Conservation (phyloP, 1,284 basidiomycete species). For the Earliella scabrosa region DNA sequence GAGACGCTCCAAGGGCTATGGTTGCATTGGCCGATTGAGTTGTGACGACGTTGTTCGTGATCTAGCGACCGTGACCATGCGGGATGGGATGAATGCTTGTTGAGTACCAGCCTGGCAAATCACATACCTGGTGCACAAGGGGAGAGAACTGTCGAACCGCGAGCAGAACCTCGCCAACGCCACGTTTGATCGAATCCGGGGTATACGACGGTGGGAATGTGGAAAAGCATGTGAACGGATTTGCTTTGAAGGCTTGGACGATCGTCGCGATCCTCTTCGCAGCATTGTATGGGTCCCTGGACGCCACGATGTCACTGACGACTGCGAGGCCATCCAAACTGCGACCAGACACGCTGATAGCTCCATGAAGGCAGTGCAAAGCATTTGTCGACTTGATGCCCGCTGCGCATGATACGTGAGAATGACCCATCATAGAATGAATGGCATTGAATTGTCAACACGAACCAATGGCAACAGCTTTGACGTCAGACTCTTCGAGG, state of each 20-base stretch:
- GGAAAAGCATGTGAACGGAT: constrained; percentile 26
- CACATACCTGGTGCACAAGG: constrained; percentile 78
- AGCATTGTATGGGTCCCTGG: constrained; percentile 61
- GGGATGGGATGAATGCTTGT: background rate
- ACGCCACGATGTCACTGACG: constrained; percentile 87
- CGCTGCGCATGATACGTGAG: constrained; percentile 47
- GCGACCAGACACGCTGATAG: constrained; percentile 60
- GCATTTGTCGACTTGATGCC: constrained; percentile 83
- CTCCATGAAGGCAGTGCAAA: constrained; percentile 72
- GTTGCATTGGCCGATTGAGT: constrained; percentile 94
- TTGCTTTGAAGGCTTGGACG: constrained; percentile 45
- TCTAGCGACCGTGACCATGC: constrained; percentile 46
- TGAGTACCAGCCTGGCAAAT: background rate
- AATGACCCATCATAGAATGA: background rate
- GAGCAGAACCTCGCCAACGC: constrained; percentile 50
- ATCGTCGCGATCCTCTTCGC: constrained; percentile 54
- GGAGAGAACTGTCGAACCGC: constrained; percentile 61
- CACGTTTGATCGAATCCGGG: constrained; percentile 37
- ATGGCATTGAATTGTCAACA: no score
- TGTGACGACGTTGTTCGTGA: constrained; percentile 90
- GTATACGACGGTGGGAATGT: constrained; percentile 25
- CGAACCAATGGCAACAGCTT: constrained; percentile 84
- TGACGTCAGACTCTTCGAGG: constrained; percentile 66
- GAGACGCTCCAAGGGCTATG: constrained; percentile 86
- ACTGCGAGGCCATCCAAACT: constrained; percentile 85